phyloP scores from a whole-genome alignment of 2,329 filamentous ascomycete genomes.

The Endoconidiophora polonica region DNA sequence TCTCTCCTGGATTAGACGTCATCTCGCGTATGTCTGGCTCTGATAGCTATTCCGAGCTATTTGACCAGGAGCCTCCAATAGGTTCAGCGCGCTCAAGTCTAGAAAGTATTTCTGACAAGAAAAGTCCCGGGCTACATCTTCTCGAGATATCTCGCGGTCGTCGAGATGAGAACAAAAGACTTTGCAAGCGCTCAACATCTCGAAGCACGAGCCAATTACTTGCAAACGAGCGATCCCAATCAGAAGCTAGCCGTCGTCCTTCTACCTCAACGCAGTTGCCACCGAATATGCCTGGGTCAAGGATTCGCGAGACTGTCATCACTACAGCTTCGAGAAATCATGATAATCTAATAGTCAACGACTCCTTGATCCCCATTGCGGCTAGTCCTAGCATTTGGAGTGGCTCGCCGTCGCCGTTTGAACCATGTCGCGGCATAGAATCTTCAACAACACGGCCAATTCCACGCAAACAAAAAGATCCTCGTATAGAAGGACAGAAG shows the following conservation, averaged over 20 bases:
- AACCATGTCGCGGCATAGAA: too few relatives aligned
- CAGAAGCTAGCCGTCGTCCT: background rate
- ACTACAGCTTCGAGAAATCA: background rate
- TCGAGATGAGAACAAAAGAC: too few relatives aligned
- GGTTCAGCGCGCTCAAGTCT: too few relatives aligned
- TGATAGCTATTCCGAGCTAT: too few relatives aligned
- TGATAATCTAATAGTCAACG: background rate
- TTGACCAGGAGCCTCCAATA: too few relatives aligned
- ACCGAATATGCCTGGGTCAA: background rate
- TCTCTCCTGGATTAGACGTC: too few relatives aligned
- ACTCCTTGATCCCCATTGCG: constrained; percentile 2
- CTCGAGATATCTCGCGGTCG: too few relatives aligned
- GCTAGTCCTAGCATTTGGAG: constrained; percentile 5
- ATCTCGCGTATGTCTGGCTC: too few relatives aligned
- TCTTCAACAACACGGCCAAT: background rate
- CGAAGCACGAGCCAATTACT: background rate
- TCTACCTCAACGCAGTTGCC: too few relatives aligned
- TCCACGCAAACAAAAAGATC: background rate
- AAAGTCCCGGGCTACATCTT: too few relatives aligned
- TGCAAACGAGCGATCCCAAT: background rate
- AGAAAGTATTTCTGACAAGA: too few relatives aligned
- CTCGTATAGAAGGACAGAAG: background rate
- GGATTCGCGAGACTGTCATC: background rate
- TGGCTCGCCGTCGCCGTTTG: too few relatives aligned
- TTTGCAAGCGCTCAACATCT: background rate